Evolutionary conservation across 345 rosid species (phyloP).

Genomic region (Arabis hirsuta): DNA sequence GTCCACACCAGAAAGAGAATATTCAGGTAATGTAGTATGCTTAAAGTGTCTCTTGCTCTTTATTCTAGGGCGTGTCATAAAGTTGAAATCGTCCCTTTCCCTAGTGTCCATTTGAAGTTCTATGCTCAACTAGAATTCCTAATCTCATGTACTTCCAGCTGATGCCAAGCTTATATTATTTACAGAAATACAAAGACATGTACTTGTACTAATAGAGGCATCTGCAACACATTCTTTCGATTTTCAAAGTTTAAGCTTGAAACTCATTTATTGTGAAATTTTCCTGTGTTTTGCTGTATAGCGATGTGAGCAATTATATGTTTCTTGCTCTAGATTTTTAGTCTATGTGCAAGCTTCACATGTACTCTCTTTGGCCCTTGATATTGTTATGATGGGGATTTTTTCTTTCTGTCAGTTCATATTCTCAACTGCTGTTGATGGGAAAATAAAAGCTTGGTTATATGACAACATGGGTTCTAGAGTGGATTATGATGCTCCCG

Average conservation of each 20-base stretch:
- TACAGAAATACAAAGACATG: constrained; percentile 1
- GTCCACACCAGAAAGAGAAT: constrained; percentile 67
- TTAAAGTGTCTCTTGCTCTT: constrained; percentile 8
- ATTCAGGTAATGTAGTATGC: constrained; percentile 54
- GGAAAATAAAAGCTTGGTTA: constrained; percentile 84
- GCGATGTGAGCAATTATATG: background rate
- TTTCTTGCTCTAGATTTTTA: constrained; percentile 10
- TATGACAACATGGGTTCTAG: constrained; percentile 78
- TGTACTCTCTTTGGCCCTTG: constrained; percentile 16
- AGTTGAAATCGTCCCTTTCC: background rate
- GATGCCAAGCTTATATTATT: constrained; percentile 7
- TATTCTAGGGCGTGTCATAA: constrained; percentile 9
- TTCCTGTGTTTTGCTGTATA: constrained; percentile 7
- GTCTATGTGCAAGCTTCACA: constrained; percentile 13
- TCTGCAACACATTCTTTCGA: constrained; percentile 3
- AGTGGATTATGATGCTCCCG: constrained; percentile 88
- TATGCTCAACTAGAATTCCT: constrained; percentile 15
- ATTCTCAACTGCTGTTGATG: constrained; percentile 63
- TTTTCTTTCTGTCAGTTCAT: constrained; percentile 51
- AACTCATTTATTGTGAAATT: constrained; percentile 11
- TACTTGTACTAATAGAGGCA: background rate
- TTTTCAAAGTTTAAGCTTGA: constrained; percentile 22
- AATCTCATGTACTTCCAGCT: background rate
- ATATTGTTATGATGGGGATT: constrained; percentile 17
- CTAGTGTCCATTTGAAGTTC: constrained; percentile 6